A percentile compares a stretch with the other conserved stretches of the same genome.
phyloP scores from a whole-genome alignment of 2,329 filamentous ascomycete species.

The Aspergillus transmontanensis region DNA sequence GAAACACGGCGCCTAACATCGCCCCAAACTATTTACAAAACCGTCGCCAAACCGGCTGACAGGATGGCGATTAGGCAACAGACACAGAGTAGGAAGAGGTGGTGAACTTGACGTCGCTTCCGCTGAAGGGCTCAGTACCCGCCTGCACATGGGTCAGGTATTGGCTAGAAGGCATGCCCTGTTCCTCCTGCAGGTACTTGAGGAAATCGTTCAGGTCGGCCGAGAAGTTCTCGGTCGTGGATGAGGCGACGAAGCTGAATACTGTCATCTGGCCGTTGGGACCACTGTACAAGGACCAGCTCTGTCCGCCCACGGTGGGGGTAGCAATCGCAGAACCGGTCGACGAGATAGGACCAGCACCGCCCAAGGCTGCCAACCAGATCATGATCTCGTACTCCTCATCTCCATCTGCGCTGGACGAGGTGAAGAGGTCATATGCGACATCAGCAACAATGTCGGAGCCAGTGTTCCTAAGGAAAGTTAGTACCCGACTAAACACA shows the following conservation, averaged over 20 bases:
- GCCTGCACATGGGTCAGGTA: slow-evolving; percentile 55
- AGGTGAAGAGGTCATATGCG: slow-evolving; percentile 64
- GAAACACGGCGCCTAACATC: slow-evolving; percentile 25
- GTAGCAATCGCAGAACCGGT: slow-evolving; percentile 56
- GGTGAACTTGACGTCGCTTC: slow-evolving; percentile 28
- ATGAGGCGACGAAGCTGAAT: slow-evolving; percentile 60
- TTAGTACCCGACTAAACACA: not conserved
- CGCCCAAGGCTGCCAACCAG: slow-evolving; percentile 62
- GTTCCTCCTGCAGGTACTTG: slow-evolving; percentile 53
- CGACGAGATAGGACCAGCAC: slow-evolving; percentile 58
- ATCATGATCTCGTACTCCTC: slow-evolving; percentile 68
- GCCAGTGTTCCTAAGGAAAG: slow-evolving; percentile 48
- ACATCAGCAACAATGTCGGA: slow-evolving; percentile 59
- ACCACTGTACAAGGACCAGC: slow-evolving; percentile 65
- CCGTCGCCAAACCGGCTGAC: not conserved
- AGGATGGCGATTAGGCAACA: slow-evolving; percentile 24
- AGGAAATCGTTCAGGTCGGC: slow-evolving; percentile 63
- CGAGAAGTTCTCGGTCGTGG: slow-evolving; percentile 54
- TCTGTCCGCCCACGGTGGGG: slow-evolving; percentile 54
- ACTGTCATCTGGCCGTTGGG: slow-evolving; percentile 60
- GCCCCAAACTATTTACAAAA: slow-evolving; percentile 1
- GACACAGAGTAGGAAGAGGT: slow-evolving; percentile 34
- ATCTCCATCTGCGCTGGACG: slow-evolving; percentile 46
- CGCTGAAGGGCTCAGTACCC: slow-evolving; percentile 41
- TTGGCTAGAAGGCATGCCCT: slow-evolving; percentile 45